Base-by-base conservation (phyloP, 2,329 filamentous ascomycete genomes). In the Karstenula rhodostoma region DNA sequence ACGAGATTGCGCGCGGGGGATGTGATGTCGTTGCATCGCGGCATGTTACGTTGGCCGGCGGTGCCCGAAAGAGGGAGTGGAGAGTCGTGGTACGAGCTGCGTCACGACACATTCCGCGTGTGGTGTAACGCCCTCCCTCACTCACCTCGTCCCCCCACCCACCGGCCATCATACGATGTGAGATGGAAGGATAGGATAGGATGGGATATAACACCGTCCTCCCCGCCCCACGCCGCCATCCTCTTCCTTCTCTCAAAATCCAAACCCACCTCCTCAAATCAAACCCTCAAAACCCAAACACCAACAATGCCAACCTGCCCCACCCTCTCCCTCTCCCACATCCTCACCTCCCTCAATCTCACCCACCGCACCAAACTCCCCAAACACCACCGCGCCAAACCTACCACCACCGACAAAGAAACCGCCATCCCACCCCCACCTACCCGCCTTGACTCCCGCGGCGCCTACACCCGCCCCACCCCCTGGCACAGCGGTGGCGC, bases 381-480 rank as follows among this genome's bases (percentile, higher is more conserved):
- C 44, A 47, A 29, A 47, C 37, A 2, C 17, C 1, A 5, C n/a
- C 17, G 2, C 37, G 1, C 17, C 29, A 32, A 29, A 29, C 27
- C 29, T 9, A 32, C 4, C 4, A 6, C 37, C 37, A n/a, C 17
- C 15, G 17, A n/a, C 17, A 9, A 35, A 35, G 9, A 8, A 15
- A n/a, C 37, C 19, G 58, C 55, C 9, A 56, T 58, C 17, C 58
- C 58, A 2, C 61, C 61, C 3, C 58, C 59, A 56, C 61, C 58
- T 4, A 40, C 33, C 27, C 42, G 17, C 17, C 32, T 52, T 32
- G 59, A 59, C 35, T 50, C 52, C 12, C 44, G 29, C 9, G 59
- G 56, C 3, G 56, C 55, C 54, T 64, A 59, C 46, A 52, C 60
- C 33, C 52, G 58, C 33, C 43, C 56, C 12, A 56, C 56, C 37